Base-by-base conservation (phyloP, 2,329 filamentous ascomycete species). In the Pestalotiopsis sp. region DNA sequence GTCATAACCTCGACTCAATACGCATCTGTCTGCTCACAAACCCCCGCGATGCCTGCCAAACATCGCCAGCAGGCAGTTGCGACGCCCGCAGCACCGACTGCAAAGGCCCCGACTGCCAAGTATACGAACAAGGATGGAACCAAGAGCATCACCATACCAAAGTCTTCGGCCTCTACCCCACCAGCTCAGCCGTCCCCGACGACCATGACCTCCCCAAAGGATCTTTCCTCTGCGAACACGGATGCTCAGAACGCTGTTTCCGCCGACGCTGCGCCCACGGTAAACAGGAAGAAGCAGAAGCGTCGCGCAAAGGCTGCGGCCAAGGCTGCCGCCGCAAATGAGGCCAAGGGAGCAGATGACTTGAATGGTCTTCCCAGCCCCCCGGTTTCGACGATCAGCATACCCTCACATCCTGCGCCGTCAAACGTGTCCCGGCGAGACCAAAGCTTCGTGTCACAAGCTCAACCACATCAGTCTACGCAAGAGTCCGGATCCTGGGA, bases 201-300 rank as follows among this genome's bases (percentile, higher is more conserved):
- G n/a, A 73, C 75, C 38, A 74, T 82, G 59, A 75, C 81, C 26
- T 76, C 83, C 58, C 75, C 76, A 20, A 70, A 79, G 74, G 75
- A 77, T 72, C 76, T 78, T 72, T 71, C 74, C 71, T 73, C 76
- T 67, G 74, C 74, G 69, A 76, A 72, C 69, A 71, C 73, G 72
- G 73, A 76, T 68, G 69, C 68, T 68, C 68, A 73, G 20, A 73
- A 75, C 68, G 74, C 73, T 69, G 71, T 73, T 71, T 73, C 76
- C 68, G 69, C 67, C 68, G 68, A 72, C 30, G 73, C 79, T 60
- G 81, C 83, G 58, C 83, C 83, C 58, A 76, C 84, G 9, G 91
- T 94, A 64, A 98, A 97, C 81, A 90, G 93, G 77, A 98, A 98
- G 85, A 98, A 98, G 84, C 92, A 96, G 80, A 98, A 97, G 85